Evolutionary conservation across 495 filamentous ascomycete species (phyloP), one percentile per base, ranked within the genome.

Genomic region (Lineolata rhizophorae): DNA sequence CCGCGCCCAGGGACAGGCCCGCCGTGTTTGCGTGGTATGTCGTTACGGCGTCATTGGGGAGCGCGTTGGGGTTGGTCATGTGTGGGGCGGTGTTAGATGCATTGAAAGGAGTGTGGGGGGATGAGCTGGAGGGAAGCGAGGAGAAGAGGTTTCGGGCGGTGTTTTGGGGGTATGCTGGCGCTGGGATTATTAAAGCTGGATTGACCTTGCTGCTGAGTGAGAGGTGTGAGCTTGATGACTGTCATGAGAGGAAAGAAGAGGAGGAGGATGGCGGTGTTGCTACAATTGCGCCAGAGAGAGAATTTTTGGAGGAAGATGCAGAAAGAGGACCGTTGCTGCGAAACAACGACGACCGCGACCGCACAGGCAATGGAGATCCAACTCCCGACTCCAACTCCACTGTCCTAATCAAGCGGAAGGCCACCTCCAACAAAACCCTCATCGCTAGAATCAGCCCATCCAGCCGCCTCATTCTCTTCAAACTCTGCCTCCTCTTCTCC

Each of bases 21-120:
- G 77, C 83, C 53, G 66, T 90, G 14, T 76, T 81, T 43, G 71
- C 79, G 5, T 90, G 81, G 81, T 82, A 87, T 44, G 68, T 67
- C 0, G 58, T 85, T 5, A 44, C 73, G 6, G 76, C 74, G 6
- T 63, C 61, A 1, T 54, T 67, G 0, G 74, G 71, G 0, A 65
- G 67, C 0, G 72, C 76, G 1, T 47, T 65, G 5, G 80, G 81
- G 0, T 65, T 69, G 33, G 52, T 78, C 37, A 43, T 58, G 11
- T 69, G 68, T 29, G 81, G 81, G 8, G 73, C 72, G 64, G 43
- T 67, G 2, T 60, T 77, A 6, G 60, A 63, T 31, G 45, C 55
- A 17, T 49, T 76, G 0, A 39, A 40, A 13, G 53, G 60, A 3
- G 54, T 53, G 0, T 61, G 60, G 6, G 46, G 71, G 3, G 52